phyloP scores from a whole-genome alignment of 169 alveolate genomes.

The Plasmodium adleri region DNA sequence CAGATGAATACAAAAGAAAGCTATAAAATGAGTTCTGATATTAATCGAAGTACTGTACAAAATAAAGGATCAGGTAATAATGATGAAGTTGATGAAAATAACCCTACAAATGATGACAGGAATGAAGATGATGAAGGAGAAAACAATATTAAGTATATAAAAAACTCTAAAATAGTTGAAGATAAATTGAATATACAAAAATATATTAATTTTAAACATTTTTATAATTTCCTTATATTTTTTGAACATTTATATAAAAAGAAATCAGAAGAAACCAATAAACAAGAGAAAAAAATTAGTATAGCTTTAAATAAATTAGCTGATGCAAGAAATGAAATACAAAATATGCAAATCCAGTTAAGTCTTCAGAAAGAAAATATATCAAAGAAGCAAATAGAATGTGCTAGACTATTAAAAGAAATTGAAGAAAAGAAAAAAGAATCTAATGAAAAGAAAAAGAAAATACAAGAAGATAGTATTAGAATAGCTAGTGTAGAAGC shows the following conservation, averaged over 20 bases:
- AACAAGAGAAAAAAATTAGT: slow-evolving; percentile 88
- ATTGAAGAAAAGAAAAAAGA: slow-evolving; percentile 88
- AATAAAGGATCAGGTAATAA: slow-evolving; percentile 16
- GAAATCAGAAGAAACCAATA: slow-evolving; percentile 70
- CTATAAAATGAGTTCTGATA: slow-evolving; percentile 17
- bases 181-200: slow-evolving; percentile 61
- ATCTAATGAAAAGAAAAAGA: slow-evolving; percentile 68
- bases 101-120: not conserved
- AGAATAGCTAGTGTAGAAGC: slow-evolving; percentile 94
- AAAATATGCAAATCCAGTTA: slow-evolving; percentile 89
- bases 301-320: slow-evolving; percentile 91
- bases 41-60: slow-evolving; percentile 19
- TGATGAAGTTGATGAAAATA: slow-evolving; percentile 22
- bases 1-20: slow-evolving; percentile 68
- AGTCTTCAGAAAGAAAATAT: slow-evolving; percentile 90
- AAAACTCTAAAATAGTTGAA: slow-evolving; percentile 59
- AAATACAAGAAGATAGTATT: slow-evolving; percentile 93
- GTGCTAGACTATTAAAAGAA: slow-evolving; percentile 91
- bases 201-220: slow-evolving; percentile 72
- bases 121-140: slow-evolving; percentile 43
- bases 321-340: slow-evolving; percentile 90
- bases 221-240: slow-evolving; percentile 46
- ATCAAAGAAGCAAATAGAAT: slow-evolving; percentile 89
- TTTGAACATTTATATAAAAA: slow-evolving; percentile 55
- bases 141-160: slow-evolving; percentile 47